Conservation (phyloP, 352 stramenopile genomes). For the Globisporangium cederbergense region DNA sequence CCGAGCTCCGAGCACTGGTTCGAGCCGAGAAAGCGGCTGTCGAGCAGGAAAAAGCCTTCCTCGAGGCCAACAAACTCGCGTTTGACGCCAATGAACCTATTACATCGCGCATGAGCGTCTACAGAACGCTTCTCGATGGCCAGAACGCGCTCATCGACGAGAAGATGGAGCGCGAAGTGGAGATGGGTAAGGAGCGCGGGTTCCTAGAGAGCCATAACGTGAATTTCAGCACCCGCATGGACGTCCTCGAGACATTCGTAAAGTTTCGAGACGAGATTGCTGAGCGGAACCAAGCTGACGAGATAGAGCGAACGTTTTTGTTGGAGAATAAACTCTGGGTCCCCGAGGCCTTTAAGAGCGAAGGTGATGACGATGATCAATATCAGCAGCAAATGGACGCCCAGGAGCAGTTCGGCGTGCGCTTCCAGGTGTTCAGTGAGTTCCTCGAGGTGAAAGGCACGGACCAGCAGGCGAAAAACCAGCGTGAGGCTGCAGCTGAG, state of each 20-base stretch:
- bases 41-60: conserved; percentile 14
- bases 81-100: conserved; percentile 13
- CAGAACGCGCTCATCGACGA: conserved; percentile 56
- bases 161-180: conserved; percentile 49
- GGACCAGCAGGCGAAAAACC: conserved; percentile 9
- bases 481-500: neutral
- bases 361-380: neutral
- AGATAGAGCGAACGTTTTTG: conserved; percentile 17
- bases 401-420: conserved; percentile 17
- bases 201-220: conserved; percentile 30
- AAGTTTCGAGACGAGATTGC: conserved; percentile 9
- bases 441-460: neutral
- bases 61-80: conserved; percentile 11
- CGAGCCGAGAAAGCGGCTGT: conserved; percentile 4
- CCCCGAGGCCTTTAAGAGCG: neutral
- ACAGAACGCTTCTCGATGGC: conserved; percentile 37
- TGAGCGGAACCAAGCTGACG: conserved; percentile 6
- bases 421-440: conserved; percentile 16
- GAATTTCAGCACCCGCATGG: conserved; percentile 17
- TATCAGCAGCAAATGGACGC: conserved; percentile 3
- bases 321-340: conserved; percentile 9
- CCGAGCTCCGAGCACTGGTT: neutral
- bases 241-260: conserved; percentile 26
- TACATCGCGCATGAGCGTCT: conserved; percentile 34
- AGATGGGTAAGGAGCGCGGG: conserved; percentile 26